phyloP scores from a whole-genome alignment of 2,329 filamentous ascomycete genomes.

The Diaporthe helianthi region DNA sequence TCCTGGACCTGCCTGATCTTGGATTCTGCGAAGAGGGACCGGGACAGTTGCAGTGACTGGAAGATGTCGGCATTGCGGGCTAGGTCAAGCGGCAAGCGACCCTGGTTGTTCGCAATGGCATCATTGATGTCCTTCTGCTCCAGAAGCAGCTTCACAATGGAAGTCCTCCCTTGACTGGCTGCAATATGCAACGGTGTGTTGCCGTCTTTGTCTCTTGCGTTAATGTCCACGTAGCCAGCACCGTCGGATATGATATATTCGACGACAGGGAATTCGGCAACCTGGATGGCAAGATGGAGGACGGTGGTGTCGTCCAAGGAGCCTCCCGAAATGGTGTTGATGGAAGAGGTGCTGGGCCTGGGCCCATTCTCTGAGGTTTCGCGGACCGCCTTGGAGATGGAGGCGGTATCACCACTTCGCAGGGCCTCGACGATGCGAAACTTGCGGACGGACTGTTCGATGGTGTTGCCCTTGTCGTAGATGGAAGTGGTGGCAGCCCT shows the following conservation, averaged over 20 bases:
- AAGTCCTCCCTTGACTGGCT: conserved; percentile 78
- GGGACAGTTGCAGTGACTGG: conserved; percentile 88
- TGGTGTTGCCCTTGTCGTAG: conserved; percentile 59
- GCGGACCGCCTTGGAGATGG: conserved; percentile 85
- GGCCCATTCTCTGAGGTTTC: conserved; percentile 61
- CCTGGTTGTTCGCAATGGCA: conserved; percentile 81
- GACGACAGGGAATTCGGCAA: conserved; percentile 88
- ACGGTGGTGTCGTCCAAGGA: conserved; percentile 84
- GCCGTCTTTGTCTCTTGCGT: conserved; percentile 89
- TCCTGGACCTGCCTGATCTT: conserved; percentile 86
- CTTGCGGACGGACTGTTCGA: conserved; percentile 93
- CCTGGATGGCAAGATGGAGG: conserved; percentile 92
- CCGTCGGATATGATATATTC: conserved; percentile 91
- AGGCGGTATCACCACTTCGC: conserved; percentile 86
- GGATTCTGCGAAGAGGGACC: conserved; percentile 86
- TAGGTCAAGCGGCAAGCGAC: conserved; percentile 85
- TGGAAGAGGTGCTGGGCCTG: conserved; percentile 64
- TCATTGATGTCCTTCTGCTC: conserved; percentile 88
- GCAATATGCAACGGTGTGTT: conserved; percentile 94
- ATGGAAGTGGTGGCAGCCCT: conserved; percentile 3
- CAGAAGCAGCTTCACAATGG: conserved; percentile 83
- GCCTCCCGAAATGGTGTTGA: conserved; percentile 51
- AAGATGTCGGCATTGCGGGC: conserved; percentile 94
- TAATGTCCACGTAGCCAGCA: conserved; percentile 75
- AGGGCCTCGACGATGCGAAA: conserved; percentile 95